Evolutionary conservation across 306 rosid species (phyloP).

Genomic region (Castanea sativa): DNA sequence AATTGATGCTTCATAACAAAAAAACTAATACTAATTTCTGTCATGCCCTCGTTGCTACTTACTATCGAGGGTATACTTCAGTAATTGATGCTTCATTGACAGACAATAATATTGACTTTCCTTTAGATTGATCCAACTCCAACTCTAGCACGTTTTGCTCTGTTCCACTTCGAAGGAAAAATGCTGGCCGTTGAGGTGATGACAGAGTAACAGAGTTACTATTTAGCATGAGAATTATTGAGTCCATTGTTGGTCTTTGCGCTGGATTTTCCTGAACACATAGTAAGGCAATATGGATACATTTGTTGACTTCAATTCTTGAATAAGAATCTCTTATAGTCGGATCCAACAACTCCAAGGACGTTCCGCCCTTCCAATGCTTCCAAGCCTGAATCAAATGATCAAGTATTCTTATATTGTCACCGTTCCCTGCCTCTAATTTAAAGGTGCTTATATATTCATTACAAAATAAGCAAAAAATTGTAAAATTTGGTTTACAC

Average conservation of each 20-base stretch:
- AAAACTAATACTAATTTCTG: no score
- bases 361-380: constrained; percentile 30
- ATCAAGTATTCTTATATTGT: background rate
- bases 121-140: no score
- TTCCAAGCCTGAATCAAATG: constrained; percentile 37
- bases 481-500: constrained; percentile 15
- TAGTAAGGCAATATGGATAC: constrained; percentile 46
- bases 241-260: constrained; percentile 50
- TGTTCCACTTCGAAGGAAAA: no score
- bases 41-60: no score
- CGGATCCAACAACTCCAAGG: constrained; percentile 32
- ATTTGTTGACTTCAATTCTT: constrained; percentile 38
- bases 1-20: no score
- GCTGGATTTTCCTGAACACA: constrained; percentile 49
- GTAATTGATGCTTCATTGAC: no score
- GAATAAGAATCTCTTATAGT: constrained; percentile 17
- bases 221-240: constrained; percentile 28
- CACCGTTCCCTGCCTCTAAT: no score
- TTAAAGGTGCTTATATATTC: no score
- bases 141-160: no score
- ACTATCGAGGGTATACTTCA: no score
- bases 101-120: no score
- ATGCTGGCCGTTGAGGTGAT: background rate
- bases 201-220: background rate
- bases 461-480: background rate